These are phyloP conservation scores for Penicillium desertorum DNA, from an alignment of 495 filamentous ascomycete genomes.

Conservation along the genomic window DNA sequence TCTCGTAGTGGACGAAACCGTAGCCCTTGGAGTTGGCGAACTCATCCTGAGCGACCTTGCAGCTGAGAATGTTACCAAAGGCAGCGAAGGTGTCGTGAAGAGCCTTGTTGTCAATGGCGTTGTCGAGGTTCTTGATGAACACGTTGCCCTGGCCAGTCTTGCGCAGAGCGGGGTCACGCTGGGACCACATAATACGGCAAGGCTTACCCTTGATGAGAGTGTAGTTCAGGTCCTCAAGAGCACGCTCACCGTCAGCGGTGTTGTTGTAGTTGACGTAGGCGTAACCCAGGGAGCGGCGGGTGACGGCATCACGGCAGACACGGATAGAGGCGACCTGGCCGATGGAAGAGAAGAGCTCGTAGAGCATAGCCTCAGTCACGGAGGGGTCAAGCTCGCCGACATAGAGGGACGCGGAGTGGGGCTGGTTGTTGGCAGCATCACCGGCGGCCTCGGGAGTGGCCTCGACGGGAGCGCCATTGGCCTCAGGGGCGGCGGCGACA, in stretches of 20 bases:
- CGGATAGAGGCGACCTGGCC: conserved; percentile 98
- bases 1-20: conserved; percentile 99
- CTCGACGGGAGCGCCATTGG: conserved; percentile 30
- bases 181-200: conserved; percentile 99
- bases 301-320: conserved; percentile 99
- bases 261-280: conserved; percentile 99
- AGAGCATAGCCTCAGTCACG: conserved; percentile 99
- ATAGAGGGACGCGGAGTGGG: conserved; percentile 94
- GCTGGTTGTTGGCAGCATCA: conserved; percentile 70
- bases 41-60: conserved; percentile 99
- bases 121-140: conserved; percentile 99
- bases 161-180: conserved; percentile 97
- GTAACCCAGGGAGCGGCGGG: conserved; percentile 96
- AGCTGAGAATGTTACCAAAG: conserved; percentile 98
- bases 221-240: conserved; percentile 99
- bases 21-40: conserved; percentile 94
- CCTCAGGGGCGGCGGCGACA: conserved; percentile 45
- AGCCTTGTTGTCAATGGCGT: conserved; percentile 99
- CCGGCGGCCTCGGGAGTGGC: conserved; percentile 38
- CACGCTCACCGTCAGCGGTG: conserved; percentile 92
- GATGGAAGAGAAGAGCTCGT: conserved; percentile 99
- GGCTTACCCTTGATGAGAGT: conserved; percentile 98
- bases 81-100: conserved; percentile 99
- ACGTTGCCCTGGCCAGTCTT: conserved; percentile 99
- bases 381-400: conserved; percentile 97